A percentile compares a stretch with the other conserved stretches of the same genome.
These are phyloP conservation scores for Erigeron philadelphicus DNA, from an alignment of 140 eudicot genomes.

Conservation along the genomic window DNA sequence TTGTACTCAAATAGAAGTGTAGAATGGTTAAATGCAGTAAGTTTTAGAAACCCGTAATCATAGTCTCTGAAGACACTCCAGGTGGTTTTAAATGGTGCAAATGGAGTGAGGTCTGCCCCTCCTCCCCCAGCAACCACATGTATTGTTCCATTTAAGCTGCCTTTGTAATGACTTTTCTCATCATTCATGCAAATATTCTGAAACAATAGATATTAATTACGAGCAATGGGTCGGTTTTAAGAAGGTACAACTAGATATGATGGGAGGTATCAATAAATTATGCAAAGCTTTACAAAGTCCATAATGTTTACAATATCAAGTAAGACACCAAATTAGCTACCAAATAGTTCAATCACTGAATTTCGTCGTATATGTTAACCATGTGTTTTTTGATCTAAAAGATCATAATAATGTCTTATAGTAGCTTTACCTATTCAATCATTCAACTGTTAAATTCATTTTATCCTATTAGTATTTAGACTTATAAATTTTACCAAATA, in stretches of 20 bases:
- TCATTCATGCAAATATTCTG: slow-evolving; percentile 33
- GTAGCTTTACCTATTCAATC: too few species aligned
- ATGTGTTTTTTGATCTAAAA: too few species aligned
- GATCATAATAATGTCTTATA: too few species aligned
- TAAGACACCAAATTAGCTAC: too few species aligned
- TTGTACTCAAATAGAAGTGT: slow-evolving; percentile 42
- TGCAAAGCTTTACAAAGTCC: too few species aligned
- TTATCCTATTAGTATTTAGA: background rate
- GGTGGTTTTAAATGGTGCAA: slow-evolving; percentile 21
- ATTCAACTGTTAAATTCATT: too few species aligned
- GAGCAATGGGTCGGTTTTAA: background rate
- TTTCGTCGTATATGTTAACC: too few species aligned
- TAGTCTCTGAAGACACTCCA: slow-evolving; percentile 44
- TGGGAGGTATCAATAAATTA: too few species aligned
- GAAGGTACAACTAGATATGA: background rate
- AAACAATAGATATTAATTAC: background rate
- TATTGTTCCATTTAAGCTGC: slow-evolving; percentile 39
- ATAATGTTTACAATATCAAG: too few species aligned
- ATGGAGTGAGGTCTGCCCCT: slow-evolving; percentile 29
- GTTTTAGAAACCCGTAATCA: slow-evolving; percentile 39
- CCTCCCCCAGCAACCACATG: slow-evolving; percentile 50
- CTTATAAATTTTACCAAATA: background rate
- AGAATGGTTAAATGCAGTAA: slow-evolving; percentile 38
- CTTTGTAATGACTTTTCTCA: slow-evolving; percentile 27
- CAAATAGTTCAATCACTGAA: too few species aligned